Evolutionary conservation across 2,329 filamentous ascomycete genomes (phyloP).

Genomic region (Geosmithia morbida): DNA sequence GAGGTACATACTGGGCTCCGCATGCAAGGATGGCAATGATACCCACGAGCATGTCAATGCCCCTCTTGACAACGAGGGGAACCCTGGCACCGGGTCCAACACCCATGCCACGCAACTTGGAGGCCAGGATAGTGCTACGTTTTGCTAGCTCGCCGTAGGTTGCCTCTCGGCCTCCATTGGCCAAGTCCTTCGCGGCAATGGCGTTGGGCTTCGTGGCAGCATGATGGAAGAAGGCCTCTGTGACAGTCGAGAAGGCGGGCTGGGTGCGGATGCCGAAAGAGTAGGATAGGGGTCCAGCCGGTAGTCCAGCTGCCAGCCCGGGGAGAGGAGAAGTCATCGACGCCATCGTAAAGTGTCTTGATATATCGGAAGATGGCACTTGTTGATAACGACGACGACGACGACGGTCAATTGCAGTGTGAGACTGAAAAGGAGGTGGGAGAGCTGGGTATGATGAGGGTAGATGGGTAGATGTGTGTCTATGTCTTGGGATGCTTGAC

Average conservation of each 20-base stretch:
- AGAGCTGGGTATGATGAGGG: too few relatives aligned
- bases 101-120: slow-evolving; percentile 13
- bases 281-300: neutral
- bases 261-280: slow-evolving; percentile 8
- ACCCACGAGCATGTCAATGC: slow-evolving; percentile 33
- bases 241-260: slow-evolving; percentile 19
- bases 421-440: too few relatives aligned
- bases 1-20: slow-evolving; percentile 36
- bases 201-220: slow-evolving; percentile 18
- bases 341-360: neutral
- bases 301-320: neutral
- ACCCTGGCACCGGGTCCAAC: slow-evolving; percentile 19
- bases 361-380: too few relatives aligned
- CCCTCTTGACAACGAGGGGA: slow-evolving; percentile 29
- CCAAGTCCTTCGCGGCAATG: slow-evolving; percentile 23
- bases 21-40: slow-evolving; percentile 33
- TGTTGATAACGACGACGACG: too few relatives aligned
- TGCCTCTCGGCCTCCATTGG: slow-evolving; percentile 7
- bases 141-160: slow-evolving; percentile 21
- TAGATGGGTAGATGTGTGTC: too few relatives aligned
- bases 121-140: slow-evolving; percentile 18
- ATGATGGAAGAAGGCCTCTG: slow-evolving; percentile 22
- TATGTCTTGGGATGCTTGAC: too few relatives aligned
- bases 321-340: neutral
- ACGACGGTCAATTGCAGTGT: neutral